Conservation (phyloP, 2,329 filamentous ascomycete genomes). For the Talaromyces atroroseus region DNA sequence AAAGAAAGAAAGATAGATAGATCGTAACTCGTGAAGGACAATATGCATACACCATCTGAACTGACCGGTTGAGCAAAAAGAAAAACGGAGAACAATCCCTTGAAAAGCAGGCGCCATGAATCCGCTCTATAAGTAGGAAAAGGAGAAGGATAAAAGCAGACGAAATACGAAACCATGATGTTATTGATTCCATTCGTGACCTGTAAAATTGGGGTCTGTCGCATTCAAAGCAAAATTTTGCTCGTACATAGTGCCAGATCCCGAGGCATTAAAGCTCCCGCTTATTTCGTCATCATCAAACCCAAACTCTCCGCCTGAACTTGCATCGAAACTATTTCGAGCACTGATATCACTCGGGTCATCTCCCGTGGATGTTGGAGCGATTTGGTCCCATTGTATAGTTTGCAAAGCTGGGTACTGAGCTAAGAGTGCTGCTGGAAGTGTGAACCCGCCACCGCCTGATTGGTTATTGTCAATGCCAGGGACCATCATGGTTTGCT, state of each 20-base stretch:
- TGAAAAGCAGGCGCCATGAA: neutral
- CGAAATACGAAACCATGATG: neutral
- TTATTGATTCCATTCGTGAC: conserved; percentile 25
- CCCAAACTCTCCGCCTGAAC: conserved; percentile 39
- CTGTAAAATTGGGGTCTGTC: conserved; percentile 23
- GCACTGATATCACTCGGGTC: conserved; percentile 58
- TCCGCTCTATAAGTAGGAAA: conserved; percentile 5
- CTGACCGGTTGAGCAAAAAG: neutral
- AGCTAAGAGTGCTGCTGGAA: conserved; percentile 82
- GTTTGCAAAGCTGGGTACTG: conserved; percentile 92
- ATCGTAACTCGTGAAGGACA: neutral
- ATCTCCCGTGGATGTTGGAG: conserved; percentile 54
- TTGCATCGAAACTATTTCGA: conserved; percentile 49
- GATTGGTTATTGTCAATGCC: conserved; percentile 52
- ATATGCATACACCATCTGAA: neutral
- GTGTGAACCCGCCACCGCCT: conserved; percentile 53
- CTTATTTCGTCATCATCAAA: conserved; percentile 40
- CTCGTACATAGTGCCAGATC: conserved; percentile 29
- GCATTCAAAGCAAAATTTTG: conserved; percentile 28
- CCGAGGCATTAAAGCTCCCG: conserved; percentile 28
- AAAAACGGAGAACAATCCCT: neutral
- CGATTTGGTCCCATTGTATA: conserved; percentile 79
- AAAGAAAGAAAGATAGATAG: neutral
- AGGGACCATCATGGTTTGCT: conserved; percentile 57
- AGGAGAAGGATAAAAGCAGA: neutral